Percentiles rank a stretch among this genome's conserved stretches.
Conservation (phyloP, 202 grass and related monocot species). For the Schoenoplectus triqueter region DNA sequence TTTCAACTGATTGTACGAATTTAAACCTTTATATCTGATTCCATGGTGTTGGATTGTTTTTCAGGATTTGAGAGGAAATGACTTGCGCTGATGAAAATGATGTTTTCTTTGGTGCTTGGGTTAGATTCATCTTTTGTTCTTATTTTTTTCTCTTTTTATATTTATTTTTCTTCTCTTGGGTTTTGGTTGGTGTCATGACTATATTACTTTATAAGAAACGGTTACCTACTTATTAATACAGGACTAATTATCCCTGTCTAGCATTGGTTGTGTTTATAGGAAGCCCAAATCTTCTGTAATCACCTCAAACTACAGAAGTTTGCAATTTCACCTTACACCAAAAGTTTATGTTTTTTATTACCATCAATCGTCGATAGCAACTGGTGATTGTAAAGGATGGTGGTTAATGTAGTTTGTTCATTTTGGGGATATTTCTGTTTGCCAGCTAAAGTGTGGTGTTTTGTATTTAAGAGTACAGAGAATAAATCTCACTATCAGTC, state of each 20-base stretch:
- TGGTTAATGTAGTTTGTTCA: too few species aligned
- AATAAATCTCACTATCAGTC: too few species aligned
- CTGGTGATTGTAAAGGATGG: too few species aligned
- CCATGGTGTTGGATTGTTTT: not conserved
- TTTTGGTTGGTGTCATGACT: conserved; percentile 11
- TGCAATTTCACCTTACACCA: not conserved
- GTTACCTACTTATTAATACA: not conserved
- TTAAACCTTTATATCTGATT: not conserved
- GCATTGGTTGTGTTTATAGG: conserved; percentile 23
- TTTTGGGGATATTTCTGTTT: too few species aligned
- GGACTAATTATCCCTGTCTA: not conserved
- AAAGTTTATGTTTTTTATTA: not conserved
- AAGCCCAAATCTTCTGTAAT: conserved; percentile 1
- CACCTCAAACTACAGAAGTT: not conserved
- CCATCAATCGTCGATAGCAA: too few species aligned
- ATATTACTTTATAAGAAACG: conserved; percentile 1
- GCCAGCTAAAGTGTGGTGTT: too few species aligned
- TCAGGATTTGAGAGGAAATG: conserved; percentile 6
- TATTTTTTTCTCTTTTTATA: not conserved
- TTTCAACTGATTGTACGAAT: not conserved
- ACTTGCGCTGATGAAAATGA: conserved; percentile 26
- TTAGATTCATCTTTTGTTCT: not conserved
- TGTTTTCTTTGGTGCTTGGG: not conserved
- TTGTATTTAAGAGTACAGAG: too few species aligned
- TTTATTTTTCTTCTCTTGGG: conserved; percentile 10